Evolutionary conservation across 805 yeast species (phyloP).

Genomic region (Pichia nakasei): DNA sequence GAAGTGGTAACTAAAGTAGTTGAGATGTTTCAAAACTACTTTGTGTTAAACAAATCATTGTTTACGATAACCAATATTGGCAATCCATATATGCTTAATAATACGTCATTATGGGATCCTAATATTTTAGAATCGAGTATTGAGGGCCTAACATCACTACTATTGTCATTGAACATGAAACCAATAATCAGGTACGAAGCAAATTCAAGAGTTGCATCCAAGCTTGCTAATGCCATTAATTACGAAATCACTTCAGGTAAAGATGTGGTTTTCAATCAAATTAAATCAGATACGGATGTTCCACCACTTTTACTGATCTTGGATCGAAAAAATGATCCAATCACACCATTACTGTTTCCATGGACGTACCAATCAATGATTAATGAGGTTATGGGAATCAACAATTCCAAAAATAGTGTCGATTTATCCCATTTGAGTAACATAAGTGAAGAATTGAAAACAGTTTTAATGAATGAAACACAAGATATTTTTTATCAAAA

Average conservation of each 20-base stretch:
- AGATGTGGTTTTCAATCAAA: slow-evolving; percentile 54
- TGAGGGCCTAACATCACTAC: slow-evolving; percentile 42
- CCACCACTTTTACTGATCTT: slow-evolving; percentile 68
- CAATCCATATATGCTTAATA: slow-evolving; percentile 14
- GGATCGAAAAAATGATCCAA: slow-evolving; percentile 84
- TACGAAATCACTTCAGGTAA: slow-evolving; percentile 48
- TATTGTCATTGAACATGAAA: slow-evolving; percentile 64
- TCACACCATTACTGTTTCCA: slow-evolving; percentile 86
- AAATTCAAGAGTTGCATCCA: slow-evolving; percentile 54
- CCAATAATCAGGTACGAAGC: slow-evolving; percentile 76
- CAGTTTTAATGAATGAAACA: slow-evolving; percentile 56
- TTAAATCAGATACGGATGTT: slow-evolving; percentile 43
- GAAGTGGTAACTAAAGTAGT: slow-evolving; percentile 70
- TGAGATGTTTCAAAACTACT: slow-evolving; percentile 80
- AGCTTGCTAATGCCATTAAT: slow-evolving; percentile 59
- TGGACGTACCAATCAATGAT: slow-evolving; percentile 99
- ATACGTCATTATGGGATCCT: slow-evolving; percentile 38
- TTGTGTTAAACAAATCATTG: slow-evolving; percentile 61
- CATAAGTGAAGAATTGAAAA: slow-evolving; percentile 47
- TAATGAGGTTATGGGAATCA: slow-evolving; percentile 80
- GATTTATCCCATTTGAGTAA: slow-evolving; percentile 50
- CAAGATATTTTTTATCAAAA: slow-evolving; percentile 73
- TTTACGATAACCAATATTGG: slow-evolving; percentile 29
- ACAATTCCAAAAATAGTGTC: slow-evolving; percentile 57
- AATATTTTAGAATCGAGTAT: slow-evolving; percentile 33